Percentiles rank a stretch among this genome's conserved stretches.
Evolutionary conservation across 805 yeast species (phyloP).

Genomic region (Schwanniomyces yamadae): DNA sequence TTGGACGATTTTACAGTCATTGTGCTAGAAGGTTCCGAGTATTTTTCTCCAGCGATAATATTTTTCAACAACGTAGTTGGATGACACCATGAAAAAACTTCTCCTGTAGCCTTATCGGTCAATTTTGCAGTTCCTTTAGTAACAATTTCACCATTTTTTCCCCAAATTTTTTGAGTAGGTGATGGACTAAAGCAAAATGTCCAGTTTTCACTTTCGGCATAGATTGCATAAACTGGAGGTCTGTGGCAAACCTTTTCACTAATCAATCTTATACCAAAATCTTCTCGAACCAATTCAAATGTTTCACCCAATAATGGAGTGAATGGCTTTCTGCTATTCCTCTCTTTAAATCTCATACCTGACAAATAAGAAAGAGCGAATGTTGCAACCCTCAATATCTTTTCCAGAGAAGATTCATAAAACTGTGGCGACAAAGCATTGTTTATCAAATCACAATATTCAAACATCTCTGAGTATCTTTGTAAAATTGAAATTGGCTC

Average conservation of each 20-base stretch:
- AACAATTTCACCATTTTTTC: slow-evolving; percentile 81
- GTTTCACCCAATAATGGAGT: slow-evolving; percentile 95
- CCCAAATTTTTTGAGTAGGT: slow-evolving; percentile 92
- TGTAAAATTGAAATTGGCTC: slow-evolving; percentile 88
- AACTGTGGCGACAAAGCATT: slow-evolving; percentile 51
- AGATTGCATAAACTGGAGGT: slow-evolving; percentile 82
- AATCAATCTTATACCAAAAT: slow-evolving; percentile 67
- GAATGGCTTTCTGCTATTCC: slow-evolving; percentile 86
- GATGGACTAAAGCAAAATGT: slow-evolving; percentile 58
- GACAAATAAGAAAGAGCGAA: slow-evolving; percentile 80
- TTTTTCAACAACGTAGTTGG: slow-evolving; percentile 84
- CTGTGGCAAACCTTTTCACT: slow-evolving; percentile 87
- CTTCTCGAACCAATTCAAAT: slow-evolving; percentile 84
- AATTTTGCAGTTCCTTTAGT: slow-evolving; percentile 71
- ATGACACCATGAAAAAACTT: slow-evolving; percentile 74
- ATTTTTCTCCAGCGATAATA: slow-evolving; percentile 91
- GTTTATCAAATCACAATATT: slow-evolving; percentile 67
- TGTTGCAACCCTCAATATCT: slow-evolving; percentile 67
- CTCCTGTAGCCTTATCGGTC: slow-evolving; percentile 59
- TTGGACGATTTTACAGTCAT: slow-evolving; percentile 64
- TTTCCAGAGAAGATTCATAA: slow-evolving; percentile 50
- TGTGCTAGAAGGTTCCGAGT: slow-evolving; percentile 78
- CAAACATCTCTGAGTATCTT: slow-evolving; percentile 74
- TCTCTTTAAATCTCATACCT: slow-evolving; percentile 65
- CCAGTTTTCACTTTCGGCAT: slow-evolving; percentile 76